Conservation (phyloP, 2,329 filamentous ascomycete genomes). For the Scedosporium apiospermum region DNA sequence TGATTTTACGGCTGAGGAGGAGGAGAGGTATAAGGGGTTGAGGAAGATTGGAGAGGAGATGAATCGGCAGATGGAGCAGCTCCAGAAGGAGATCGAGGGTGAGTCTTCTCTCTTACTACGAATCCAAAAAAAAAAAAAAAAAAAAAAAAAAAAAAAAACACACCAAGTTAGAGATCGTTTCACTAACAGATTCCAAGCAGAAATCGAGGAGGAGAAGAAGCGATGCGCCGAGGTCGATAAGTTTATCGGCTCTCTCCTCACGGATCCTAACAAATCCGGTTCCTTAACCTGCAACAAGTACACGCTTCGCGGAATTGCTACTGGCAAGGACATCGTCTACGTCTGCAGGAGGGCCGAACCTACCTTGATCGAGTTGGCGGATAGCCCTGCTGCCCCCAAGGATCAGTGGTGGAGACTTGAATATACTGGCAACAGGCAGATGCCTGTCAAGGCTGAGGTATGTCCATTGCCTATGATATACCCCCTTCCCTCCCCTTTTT, state of each 20-base stretch:
- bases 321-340: slow-evolving; percentile 36
- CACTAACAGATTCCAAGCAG: background rate
- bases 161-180: background rate
- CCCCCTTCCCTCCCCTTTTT: background rate
- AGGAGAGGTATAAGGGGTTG: slow-evolving; percentile 10
- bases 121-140: too few species aligned
- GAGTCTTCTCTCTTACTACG: background rate
- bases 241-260: slow-evolving; percentile 28
- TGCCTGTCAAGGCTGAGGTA: slow-evolving; percentile 41
- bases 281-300: slow-evolving; percentile 34
- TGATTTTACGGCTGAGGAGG: slow-evolving; percentile 22
- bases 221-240: slow-evolving; percentile 20
- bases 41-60: slow-evolving; percentile 18
- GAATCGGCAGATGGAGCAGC: slow-evolving; percentile 19
- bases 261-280: slow-evolving; percentile 27
- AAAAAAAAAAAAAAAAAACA: too few species aligned
- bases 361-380: slow-evolving; percentile 32
- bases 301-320: slow-evolving; percentile 41
- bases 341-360: slow-evolving; percentile 34
- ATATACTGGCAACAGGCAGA: slow-evolving; percentile 26
- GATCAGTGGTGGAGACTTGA: slow-evolving; percentile 50
- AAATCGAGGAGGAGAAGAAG: slow-evolving; percentile 5
- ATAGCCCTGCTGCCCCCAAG: slow-evolving; percentile 12
- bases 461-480: slow-evolving; percentile 7
- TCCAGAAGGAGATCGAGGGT: slow-evolving; percentile 12